Base-by-base conservation (phyloP, 306 rosid genomes). In the Rosa multiflora region DNA sequence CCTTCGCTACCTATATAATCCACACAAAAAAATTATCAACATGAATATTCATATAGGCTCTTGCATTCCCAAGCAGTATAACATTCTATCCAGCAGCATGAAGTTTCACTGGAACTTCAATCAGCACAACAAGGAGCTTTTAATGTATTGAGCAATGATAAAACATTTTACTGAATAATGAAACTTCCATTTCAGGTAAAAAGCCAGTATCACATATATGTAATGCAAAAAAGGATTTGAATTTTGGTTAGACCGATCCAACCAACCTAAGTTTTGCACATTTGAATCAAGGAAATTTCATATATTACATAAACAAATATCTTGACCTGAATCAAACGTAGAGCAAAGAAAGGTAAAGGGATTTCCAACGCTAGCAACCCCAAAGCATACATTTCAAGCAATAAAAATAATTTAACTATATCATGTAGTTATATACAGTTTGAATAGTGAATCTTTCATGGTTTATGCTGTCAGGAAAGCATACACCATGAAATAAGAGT, bases 1-100 rank as follows among this genome's bases (percentile, higher is more conserved):
- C 63, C 87, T 90, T 95, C 43, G 98, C 99, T 66, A 95, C 99
- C 99, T 95, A 87, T 72, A 74, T 66, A 75, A 86, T 82, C 80
- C 3, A 32, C 37, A 32, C 3, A 32, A 0, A 32, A 78, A 49
- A 15, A 47, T 61, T 29, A 73, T 71, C 76, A 81, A 72, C 66
- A 51, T 26, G 10, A 37, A 39, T 55, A 49, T 70, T 66, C 51
- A 55, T 70, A 66, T 51, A 78, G 55, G 62, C 72, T 37, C 63
- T 63, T 20, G 42, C 81, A 67, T 68, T 67, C 64, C 74, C 53
- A 73, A 55, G 62, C 70, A 80, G 51, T 67, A 10, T 20, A 79
- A 68, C 5, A 81, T 63, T 64, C 53, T n/a, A 29, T 67, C 74
- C 21, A 67, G 48, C 23, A 74, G 12, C 49, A 74, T 56, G 29